A percentile compares a stretch with the other conserved stretches of the same genome.
Conservation (phyloP, 441 rosid genomes). For the Metrosideros polymorpha region DNA sequence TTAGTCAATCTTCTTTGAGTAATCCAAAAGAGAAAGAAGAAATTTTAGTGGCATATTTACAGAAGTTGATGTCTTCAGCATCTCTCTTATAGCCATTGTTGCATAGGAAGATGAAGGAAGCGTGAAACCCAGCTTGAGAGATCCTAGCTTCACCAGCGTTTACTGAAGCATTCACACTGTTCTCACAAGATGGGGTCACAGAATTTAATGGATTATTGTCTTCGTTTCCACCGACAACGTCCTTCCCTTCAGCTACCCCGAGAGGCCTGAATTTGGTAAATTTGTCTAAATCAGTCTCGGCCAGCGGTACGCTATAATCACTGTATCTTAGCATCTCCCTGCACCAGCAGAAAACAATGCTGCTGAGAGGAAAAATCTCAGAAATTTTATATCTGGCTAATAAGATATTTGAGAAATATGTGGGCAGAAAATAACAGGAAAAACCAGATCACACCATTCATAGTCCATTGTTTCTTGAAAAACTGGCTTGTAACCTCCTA, state of each 20-base stretch:
- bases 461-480: slow-evolving; percentile 72
- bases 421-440: not conserved
- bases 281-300: slow-evolving; percentile 75
- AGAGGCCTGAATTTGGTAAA: slow-evolving; percentile 27
- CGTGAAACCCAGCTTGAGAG: slow-evolving; percentile 60
- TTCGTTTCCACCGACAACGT: slow-evolving; percentile 12
- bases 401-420: not conserved
- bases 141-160: slow-evolving; percentile 14
- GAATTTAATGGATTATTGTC: slow-evolving; percentile 11
- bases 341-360: not conserved
- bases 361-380: not conserved
- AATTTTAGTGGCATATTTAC: slow-evolving; percentile 26
- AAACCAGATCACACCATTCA: slow-evolving; percentile 37
- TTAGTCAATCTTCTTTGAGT: not conserved
- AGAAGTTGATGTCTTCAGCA: slow-evolving; percentile 84
- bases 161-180: slow-evolving; percentile 5
- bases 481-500: slow-evolving; percentile 80
- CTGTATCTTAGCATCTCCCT: slow-evolving; percentile 68
- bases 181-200: slow-evolving; percentile 13
- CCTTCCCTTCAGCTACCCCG: slow-evolving; percentile 10
- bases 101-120: slow-evolving; percentile 91
- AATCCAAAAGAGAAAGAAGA: not conserved
- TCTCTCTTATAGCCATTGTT: slow-evolving; percentile 88
- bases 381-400: not conserved
- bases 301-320: slow-evolving; percentile 49